These are phyloP conservation scores for Fusarium verticillioides DNA, from an alignment of 2,329 filamentous ascomycete species.

Conservation along the genomic window DNA sequence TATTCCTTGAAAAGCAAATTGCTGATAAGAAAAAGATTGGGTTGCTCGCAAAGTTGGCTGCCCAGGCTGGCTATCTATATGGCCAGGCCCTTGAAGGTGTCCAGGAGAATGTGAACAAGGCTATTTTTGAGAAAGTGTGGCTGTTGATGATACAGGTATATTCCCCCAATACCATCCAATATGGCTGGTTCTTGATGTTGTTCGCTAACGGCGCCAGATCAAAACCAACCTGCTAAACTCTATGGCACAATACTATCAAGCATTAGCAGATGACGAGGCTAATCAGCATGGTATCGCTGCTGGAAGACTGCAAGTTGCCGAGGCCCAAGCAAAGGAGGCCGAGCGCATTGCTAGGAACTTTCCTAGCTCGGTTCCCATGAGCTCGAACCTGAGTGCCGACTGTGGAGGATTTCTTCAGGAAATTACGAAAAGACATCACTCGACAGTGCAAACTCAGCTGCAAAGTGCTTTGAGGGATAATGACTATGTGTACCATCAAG, in stretches of 20 bases:
- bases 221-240: constrained; percentile 88
- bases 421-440: constrained; percentile 83
- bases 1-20: constrained; percentile 96
- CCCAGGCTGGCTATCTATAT: constrained; percentile 90
- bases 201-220: constrained; percentile 56
- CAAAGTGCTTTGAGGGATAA: constrained; percentile 87
- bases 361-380: constrained; percentile 80
- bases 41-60: constrained; percentile 90
- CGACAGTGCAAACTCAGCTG: constrained; percentile 84
- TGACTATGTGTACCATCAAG: constrained; percentile 97
- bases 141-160: constrained; percentile 79
- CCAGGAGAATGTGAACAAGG: constrained; percentile 91
- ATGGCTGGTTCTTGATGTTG: not conserved
- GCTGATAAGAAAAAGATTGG: constrained; percentile 92
- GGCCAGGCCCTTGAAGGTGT: constrained; percentile 87
- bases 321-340: constrained; percentile 81
- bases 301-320: constrained; percentile 82
- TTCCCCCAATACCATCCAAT: not conserved
- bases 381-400: constrained; percentile 85
- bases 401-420: constrained; percentile 80
- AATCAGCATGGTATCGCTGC: constrained; percentile 89
- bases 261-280: constrained; percentile 87
- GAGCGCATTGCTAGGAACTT: constrained; percentile 81
- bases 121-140: constrained; percentile 96
- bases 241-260: constrained; percentile 93